Evolutionary conservation across 2,329 filamentous ascomycete species (phyloP), one percentile per base, ranked within the genome.

Genomic region (Colletotrichum noveboracense): DNA sequence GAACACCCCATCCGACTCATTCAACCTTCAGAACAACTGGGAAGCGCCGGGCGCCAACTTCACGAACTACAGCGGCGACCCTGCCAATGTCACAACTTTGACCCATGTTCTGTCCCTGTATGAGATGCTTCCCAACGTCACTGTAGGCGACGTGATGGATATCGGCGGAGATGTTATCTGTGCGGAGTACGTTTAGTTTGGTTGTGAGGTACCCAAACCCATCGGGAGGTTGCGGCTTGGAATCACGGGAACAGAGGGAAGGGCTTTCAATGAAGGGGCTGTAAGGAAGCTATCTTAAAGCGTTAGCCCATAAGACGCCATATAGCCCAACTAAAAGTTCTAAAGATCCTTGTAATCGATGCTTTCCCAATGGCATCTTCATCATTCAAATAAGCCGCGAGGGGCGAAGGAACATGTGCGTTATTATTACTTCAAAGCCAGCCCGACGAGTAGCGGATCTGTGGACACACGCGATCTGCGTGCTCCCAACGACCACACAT

Each of bases 141-240:
- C 70, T 7, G 77, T 82, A 18, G 71, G 71, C 7, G 80, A 82
- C 32, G 74, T 82, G 16, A 82, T 82, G 81, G 79, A 82, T 77
- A 80, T 80, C 38, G 30, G 68, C 10, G 78, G 62, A 60, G 75
- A 32, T 34, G 21, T 70, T 16, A 65, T 82, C 3, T 81, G 80
- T 43, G 80, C 79, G 62, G 79, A 81, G 30, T 82, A 81, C 60
- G 61, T 78, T 26, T 74, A 74, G 24, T 10, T 5, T 58, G 55
- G 43, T 13, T 48, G 43, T 21, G 43, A 48, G 9, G 9, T 38
- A 8, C 16, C 16, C 7, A 18, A 16, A 2, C 36, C 16, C 16
- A 5, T 2, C 16, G 36, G 16, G 36, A 38, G 8, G 36, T 38
- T 38, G 4, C 4, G 14, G 16, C 38, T 10, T n/a, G 2, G 5